Percentiles rank a stretch among this genome's conserved stretches.
These are phyloP conservation scores for Fusarium sp. DNA, from an alignment of 2,329 filamentous ascomycete species.

Conservation along the genomic window DNA sequence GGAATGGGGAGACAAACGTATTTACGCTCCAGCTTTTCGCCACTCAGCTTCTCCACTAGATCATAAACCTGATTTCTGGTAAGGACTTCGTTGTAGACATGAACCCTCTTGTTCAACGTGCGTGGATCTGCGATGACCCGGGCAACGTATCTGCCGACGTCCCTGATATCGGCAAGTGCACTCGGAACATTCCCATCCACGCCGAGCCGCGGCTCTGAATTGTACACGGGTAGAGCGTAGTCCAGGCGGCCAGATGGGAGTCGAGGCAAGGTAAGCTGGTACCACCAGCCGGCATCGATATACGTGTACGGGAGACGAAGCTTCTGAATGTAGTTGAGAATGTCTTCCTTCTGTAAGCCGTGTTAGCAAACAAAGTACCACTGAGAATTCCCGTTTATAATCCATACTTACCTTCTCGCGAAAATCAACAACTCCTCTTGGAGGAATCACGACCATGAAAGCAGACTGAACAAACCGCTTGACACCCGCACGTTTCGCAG, in stretches of 20 bases:
- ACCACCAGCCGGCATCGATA: not conserved
- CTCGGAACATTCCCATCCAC: conserved; percentile 54
- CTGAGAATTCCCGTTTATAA: not conserved
- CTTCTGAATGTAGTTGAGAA: not conserved
- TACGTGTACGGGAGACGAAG: not conserved
- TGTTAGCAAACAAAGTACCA: not conserved
- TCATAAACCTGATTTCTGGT: conserved; percentile 58
- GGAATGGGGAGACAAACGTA: no score
- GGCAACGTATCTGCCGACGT: conserved; percentile 63
- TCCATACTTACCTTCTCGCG: not conserved
- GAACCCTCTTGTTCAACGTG: conserved; percentile 63
- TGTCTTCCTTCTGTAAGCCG: not conserved
- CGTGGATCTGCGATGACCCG: conserved; percentile 60
- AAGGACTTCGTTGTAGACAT: conserved; percentile 57
- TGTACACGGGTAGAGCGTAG: not conserved
- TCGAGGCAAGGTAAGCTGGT: not conserved
- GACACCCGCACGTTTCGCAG: not conserved
- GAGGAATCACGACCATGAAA: not conserved
- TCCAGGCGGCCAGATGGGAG: not conserved
- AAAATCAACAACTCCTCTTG: not conserved
- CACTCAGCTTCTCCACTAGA: conserved; percentile 57
- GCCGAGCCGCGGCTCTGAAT: not conserved
- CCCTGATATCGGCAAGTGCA: conserved; percentile 58
- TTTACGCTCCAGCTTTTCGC: conserved; percentile 55
- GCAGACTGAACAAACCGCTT: not conserved